Conservation (phyloP, 2,329 filamentous ascomycete species). For the Neocatenulostroma microsporum region DNA sequence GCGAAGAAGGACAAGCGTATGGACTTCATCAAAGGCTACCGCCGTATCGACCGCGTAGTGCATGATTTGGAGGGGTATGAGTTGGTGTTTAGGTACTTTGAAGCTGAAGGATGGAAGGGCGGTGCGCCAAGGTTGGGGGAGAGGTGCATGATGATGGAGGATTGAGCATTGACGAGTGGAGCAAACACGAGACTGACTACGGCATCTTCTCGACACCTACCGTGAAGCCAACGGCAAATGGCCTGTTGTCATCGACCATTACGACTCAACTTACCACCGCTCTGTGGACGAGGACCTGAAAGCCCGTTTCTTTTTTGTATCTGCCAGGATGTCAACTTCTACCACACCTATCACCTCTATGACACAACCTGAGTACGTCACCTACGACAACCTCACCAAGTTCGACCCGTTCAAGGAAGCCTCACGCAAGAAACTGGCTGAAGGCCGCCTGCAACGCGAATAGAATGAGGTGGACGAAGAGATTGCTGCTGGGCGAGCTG, state of each 20-base stretch:
- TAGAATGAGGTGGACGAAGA: conserved; percentile 89
- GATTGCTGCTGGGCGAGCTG: conserved; percentile 79
- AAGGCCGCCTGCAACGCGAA: conserved; percentile 67
- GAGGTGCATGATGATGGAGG: conserved; percentile 10
- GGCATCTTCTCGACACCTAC: conserved; percentile 65
- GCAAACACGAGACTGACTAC: conserved; percentile 89
- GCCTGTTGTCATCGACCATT: conserved; percentile 86
- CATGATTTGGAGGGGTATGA: conserved; percentile 98
- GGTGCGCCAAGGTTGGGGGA: conserved; percentile 57
- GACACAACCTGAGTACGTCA: conserved; percentile 72
- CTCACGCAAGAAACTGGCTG: conserved; percentile 75
- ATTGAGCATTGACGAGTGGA: conserved; percentile 65
- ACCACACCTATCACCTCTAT: conserved; percentile 77
- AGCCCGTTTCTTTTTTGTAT: conserved; percentile 79
- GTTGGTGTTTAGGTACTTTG: conserved; percentile 92
- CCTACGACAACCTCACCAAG: conserved; percentile 77
- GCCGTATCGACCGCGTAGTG: conserved; percentile 85
- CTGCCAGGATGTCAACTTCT: conserved; percentile 70
- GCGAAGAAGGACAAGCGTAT: conserved; percentile 47
- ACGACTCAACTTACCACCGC: conserved; percentile 44
- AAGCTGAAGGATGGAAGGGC: conserved; percentile 73
- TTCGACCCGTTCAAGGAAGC: conserved; percentile 77
- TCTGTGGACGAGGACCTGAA: conserved; percentile 90
- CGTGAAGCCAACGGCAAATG: conserved; percentile 80
- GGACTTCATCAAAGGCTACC: conserved; percentile 78